phyloP scores from a whole-genome alignment of 2,329 filamentous ascomycete genomes.

The Pseudopithomyces chartarum region DNA sequence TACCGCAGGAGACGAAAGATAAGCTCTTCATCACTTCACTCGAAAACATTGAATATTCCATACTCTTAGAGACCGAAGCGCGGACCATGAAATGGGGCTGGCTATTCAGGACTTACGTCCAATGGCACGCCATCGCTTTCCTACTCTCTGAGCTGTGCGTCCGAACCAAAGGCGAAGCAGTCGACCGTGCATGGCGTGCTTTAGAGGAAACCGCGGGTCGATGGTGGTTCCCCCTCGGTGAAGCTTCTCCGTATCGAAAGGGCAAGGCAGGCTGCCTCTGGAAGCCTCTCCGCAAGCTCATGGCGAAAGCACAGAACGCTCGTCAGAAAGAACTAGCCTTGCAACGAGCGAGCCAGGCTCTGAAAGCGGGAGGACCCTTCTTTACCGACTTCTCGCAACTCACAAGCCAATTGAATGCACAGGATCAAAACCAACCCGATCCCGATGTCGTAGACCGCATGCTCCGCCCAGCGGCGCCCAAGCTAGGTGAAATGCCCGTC shows the following conservation, averaged over 20 bases:
- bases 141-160: conserved; percentile 64
- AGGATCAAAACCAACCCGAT: conserved; percentile 23
- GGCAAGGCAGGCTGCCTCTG: conserved; percentile 60
- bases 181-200: conserved; percentile 65
- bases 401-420: conserved; percentile 16
- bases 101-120: conserved; percentile 68
- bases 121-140: conserved; percentile 69
- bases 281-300: conserved; percentile 65
- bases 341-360: conserved; percentile 37
- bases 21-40: conserved; percentile 73
- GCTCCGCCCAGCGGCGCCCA: conserved; percentile 32
- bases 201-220: conserved; percentile 54
- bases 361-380: conserved; percentile 25
- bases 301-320: conserved; percentile 62
- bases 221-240: conserved; percentile 46
- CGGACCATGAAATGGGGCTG: conserved; percentile 67
- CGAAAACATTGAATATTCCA: conserved; percentile 74
- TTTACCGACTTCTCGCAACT: conserved; percentile 18
- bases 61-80: conserved; percentile 67
- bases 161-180: conserved; percentile 60
- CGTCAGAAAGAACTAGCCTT: conserved; percentile 57
- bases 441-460: conserved; percentile 33
- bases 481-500: conserved; percentile 30
- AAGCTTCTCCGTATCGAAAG: conserved; percentile 30
- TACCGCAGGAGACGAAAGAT: conserved; percentile 67